phyloP scores from a whole-genome alignment of 1,139 yeast genomes.

The Diutina scorzettiae region DNA sequence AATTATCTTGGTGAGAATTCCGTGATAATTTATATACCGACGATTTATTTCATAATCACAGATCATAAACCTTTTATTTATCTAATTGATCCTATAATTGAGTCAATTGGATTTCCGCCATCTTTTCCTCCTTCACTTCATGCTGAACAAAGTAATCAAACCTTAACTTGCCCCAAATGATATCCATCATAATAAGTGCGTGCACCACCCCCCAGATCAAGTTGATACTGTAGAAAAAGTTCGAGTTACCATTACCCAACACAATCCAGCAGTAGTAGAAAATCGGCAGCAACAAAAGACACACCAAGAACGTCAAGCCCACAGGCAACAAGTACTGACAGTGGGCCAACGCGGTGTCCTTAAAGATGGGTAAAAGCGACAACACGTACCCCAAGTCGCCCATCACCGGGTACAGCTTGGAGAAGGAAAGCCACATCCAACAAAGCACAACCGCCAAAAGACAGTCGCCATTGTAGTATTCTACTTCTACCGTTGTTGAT shows the following conservation, averaged over 20 bases:
- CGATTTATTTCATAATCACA: not conserved
- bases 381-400: slow-evolving; percentile 70
- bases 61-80: not conserved
- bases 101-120: not conserved
- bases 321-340: slow-evolving; percentile 23
- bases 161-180: slow-evolving; percentile 71
- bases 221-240: slow-evolving; percentile 90
- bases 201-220: slow-evolving; percentile 69
- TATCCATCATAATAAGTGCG: slow-evolving; percentile 58
- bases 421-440: slow-evolving; percentile 55
- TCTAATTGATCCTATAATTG: slow-evolving; percentile 1
- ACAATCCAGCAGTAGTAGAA: slow-evolving; percentile 94
- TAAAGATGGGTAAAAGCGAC: slow-evolving; percentile 46
- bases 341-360: slow-evolving; percentile 26
- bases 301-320: slow-evolving; percentile 27
- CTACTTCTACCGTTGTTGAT: not conserved
- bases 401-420: slow-evolving; percentile 82
- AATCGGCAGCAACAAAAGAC: slow-evolving; percentile 57
- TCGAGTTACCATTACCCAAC: slow-evolving; percentile 89
- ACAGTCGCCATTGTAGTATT: slow-evolving; percentile 29
- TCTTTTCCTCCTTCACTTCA: not conserved
- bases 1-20: too few relatives aligned
- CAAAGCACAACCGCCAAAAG: slow-evolving; percentile 55
- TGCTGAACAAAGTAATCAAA: slow-evolving; percentile 44
- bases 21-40: too few relatives aligned